Conservation (phyloP, 768 basidiomycete species). For the Mycena belliarum region DNA sequence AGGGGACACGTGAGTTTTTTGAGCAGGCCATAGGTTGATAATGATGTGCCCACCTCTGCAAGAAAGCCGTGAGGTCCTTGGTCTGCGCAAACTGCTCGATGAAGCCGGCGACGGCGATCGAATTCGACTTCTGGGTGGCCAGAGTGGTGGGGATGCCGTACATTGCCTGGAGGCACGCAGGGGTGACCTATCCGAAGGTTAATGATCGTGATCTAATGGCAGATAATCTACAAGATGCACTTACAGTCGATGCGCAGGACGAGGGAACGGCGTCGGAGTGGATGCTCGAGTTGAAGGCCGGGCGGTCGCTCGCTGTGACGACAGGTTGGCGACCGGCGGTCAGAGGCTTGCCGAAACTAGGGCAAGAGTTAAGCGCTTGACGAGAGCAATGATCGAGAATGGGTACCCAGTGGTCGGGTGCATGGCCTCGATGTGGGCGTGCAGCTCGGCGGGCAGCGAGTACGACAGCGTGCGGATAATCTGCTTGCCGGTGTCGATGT, state of each 20-base stretch:
- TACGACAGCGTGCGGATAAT: slow-evolving; percentile 48
- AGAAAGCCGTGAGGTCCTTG: slow-evolving; percentile 29
- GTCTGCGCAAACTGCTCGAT: slow-evolving; percentile 35
- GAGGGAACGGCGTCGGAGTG: slow-evolving; percentile 23
- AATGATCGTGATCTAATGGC: not conserved
- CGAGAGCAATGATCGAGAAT: slow-evolving; percentile 23
- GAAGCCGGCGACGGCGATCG: slow-evolving; percentile 25
- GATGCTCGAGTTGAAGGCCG: slow-evolving; percentile 10
- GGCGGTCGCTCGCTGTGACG: slow-evolving; percentile 14
- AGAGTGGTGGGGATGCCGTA: slow-evolving; percentile 28
- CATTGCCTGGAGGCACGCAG: slow-evolving; percentile 29
- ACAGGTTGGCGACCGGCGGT: slow-evolving; percentile 8
- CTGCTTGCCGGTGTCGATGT: slow-evolving; percentile 37
- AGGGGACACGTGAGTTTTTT: no score
- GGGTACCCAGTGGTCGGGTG: slow-evolving; percentile 45
- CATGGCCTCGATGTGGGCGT: slow-evolving; percentile 48
- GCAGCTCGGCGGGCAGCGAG: slow-evolving; percentile 47
- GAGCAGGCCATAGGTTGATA: not conserved
- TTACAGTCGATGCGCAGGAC: slow-evolving; percentile 23
- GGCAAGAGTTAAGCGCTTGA: not conserved
- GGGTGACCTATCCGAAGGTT: slow-evolving; percentile 16
- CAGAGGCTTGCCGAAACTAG: slow-evolving; percentile 16
- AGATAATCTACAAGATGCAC: not conserved
- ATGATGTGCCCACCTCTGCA: slow-evolving; percentile 10
- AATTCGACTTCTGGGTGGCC: slow-evolving; percentile 25